Evolutionary conservation across 1,284 basidiomycete species (phyloP).

Genomic region (Naganishia cerealis): DNA sequence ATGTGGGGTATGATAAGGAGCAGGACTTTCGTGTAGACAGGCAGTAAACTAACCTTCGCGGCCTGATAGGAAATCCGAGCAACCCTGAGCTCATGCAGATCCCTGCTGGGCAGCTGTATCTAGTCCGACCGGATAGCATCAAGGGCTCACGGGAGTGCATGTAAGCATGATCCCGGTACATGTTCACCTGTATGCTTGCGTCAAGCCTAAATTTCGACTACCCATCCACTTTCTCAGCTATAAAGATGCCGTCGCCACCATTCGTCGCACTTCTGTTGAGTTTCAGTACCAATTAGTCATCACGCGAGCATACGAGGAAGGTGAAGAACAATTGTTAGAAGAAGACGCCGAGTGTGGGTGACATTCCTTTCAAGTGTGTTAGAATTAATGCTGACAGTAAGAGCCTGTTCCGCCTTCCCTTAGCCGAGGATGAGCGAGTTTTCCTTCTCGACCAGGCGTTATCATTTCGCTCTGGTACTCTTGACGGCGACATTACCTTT

Average conservation of each 20-base stretch:
- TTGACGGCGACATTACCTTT: conserved; percentile 78
- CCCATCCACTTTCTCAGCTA: conserved; percentile 61
- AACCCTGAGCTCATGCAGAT: conserved; percentile 93
- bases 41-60: not conserved
- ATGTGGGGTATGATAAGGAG: conserved; percentile 76
- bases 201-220: not conserved
- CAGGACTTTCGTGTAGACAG: conserved; percentile 31
- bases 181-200: not conserved
- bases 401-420: not conserved
- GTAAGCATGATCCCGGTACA: conserved; percentile 59
- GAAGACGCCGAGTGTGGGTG: conserved; percentile 90
- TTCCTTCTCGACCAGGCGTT: conserved; percentile 89
- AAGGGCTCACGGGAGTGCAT: conserved; percentile 96
- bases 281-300: conserved; percentile 95
- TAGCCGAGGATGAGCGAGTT: conserved; percentile 85
- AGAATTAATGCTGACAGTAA: not conserved
- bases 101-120: conserved; percentile 84
- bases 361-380: conserved; percentile 6
- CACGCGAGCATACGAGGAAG: conserved; percentile 90
- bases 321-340: conserved; percentile 87
- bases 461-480: conserved; percentile 72
- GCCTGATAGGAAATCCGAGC: conserved; percentile 59
- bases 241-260: conserved; percentile 90
- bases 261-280: conserved; percentile 77
- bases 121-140: conserved; percentile 84